Evolutionary conservation across 192 early-diverging fungal genomes (phyloP).

Genomic region (Helicostylum pulchrum): DNA sequence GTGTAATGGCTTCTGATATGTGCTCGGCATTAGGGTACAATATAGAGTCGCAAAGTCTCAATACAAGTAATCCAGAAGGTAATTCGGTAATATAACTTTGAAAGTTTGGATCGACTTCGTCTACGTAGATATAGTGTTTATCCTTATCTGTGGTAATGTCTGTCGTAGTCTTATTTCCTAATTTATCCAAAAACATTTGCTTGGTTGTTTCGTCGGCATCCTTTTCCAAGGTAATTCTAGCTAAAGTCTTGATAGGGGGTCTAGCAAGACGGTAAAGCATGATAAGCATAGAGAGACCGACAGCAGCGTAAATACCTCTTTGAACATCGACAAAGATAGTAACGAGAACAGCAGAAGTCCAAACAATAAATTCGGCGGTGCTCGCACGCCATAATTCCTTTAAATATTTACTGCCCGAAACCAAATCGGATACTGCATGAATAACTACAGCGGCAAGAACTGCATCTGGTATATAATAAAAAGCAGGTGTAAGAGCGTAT

Average conservation of each 20-base stretch:
- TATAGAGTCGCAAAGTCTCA: slow-evolving; percentile 63
- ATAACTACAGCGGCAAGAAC: slow-evolving; percentile 80
- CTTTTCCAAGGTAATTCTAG: slow-evolving; percentile 21
- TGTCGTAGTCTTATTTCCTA: background rate
- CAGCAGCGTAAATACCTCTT: slow-evolving; percentile 72
- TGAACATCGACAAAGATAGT: slow-evolving; percentile 59
- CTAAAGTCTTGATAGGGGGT: slow-evolving; percentile 51
- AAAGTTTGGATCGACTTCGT: slow-evolving; percentile 24
- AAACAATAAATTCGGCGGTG: slow-evolving; percentile 50
- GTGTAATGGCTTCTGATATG: slow-evolving; percentile 49
- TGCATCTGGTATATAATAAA: slow-evolving; percentile 80
- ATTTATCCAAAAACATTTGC: background rate
- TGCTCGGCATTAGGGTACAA: slow-evolving; percentile 70
- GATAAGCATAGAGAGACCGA: slow-evolving; percentile 66
- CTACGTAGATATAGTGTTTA: slow-evolving; percentile 25
- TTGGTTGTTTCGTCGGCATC: background rate
- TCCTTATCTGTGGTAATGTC: background rate
- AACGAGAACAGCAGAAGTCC: slow-evolving; percentile 47
- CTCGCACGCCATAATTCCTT: slow-evolving; percentile 53
- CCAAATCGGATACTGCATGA: slow-evolving; percentile 66
- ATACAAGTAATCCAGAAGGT: slow-evolving; percentile 67
- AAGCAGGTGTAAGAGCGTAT: slow-evolving; percentile 72
- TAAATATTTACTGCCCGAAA: slow-evolving; percentile 55
- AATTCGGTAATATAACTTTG: slow-evolving; percentile 6
- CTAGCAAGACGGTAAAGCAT: slow-evolving; percentile 74